Evolutionary conservation across 2,329 filamentous ascomycete species (phyloP).

Genomic region (Leptosphaerulina australis): DNA sequence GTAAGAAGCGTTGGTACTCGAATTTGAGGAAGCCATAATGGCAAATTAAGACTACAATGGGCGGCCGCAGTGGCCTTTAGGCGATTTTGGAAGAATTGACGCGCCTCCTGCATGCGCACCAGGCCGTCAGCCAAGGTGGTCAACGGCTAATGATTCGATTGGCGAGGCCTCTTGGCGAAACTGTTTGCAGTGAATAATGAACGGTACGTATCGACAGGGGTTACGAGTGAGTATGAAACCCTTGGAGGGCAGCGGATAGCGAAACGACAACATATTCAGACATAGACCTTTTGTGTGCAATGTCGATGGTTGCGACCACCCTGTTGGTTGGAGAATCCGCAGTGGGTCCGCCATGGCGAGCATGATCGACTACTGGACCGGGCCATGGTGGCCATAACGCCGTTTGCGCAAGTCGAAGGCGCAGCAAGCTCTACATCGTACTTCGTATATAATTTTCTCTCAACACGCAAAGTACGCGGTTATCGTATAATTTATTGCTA

Average conservation of each 20-base stretch:
- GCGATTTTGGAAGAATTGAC: constrained; percentile 1
- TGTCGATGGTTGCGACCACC: background rate
- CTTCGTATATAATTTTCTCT: no score
- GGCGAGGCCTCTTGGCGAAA: constrained; percentile 9
- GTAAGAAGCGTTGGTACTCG: constrained; percentile 19
- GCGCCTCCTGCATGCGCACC: constrained; percentile 10
- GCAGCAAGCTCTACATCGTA: no score
- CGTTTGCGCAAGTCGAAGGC: no score
- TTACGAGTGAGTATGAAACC: background rate
- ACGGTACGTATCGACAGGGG: background rate
- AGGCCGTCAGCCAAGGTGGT: constrained; percentile 16
- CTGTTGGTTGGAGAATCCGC: constrained; percentile 4
- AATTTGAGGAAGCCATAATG: constrained; percentile 31
- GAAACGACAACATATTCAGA: constrained; percentile 7
- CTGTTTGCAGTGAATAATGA: constrained; percentile 9
- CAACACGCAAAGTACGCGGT: no score
- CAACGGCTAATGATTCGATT: constrained; percentile 4
- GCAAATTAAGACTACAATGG: background rate
- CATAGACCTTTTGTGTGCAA: constrained; percentile 6
- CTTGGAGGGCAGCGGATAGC: background rate
- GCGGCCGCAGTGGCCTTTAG: constrained; percentile 1
- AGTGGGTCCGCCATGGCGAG: no score
- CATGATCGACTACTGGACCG: no score
- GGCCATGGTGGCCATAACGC: no score
- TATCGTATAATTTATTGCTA: no score